Evolutionary conservation across 2,329 filamentous ascomycete species (phyloP), one percentile per base, ranked within the genome.

Genomic region (Nannizziopsis arthrosporioides): DNA sequence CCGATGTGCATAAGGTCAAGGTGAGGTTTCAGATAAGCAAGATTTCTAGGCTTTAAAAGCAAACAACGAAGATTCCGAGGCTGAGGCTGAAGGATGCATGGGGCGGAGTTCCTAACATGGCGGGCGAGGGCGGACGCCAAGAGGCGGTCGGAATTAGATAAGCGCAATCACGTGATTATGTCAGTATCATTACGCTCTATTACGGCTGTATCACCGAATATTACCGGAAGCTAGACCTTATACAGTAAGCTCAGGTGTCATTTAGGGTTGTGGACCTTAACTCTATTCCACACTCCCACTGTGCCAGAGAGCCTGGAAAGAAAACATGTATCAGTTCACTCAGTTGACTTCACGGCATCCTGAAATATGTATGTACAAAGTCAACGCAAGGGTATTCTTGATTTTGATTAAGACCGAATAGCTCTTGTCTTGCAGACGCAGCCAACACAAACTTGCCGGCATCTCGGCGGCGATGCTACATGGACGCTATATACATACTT

Each of bases 141-240:
- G 32, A 37, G 3, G 4, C 17, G 11, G 27, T 32, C 19, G 15
- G 19, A 5, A 30, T 38, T 30, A 45, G n/a, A 45, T 45, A 38
- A 45, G 43, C 43, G 2, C 5, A 12, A 40, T 40, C 19, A 40
- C 19, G 37, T 42, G 5, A 42, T 37, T 3, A n/a, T 17, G 14
- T n/a, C n/a, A 8, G 19, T 18, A 31, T 14, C 6, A 19, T 44
- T 18, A 8, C 18, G 17, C 15, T 14, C n/a, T 36, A 44, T 37
- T n/a, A 10, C 37, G 4, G 15, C 42, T 10, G n/a, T 10, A 18
- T 3, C 14, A 10, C 10, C 15, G 19, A 10, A 17, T 27, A 9
- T 38, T 38, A 45, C 43, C 43, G 43, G 43, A 15, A 38, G 34
- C 38, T 45, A 37, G 35, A 30, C 35, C n/a, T 2, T 14, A 38